Base-by-base conservation (phyloP, 352 stramenopile genomes). In the Pythium guiyangense region DNA sequence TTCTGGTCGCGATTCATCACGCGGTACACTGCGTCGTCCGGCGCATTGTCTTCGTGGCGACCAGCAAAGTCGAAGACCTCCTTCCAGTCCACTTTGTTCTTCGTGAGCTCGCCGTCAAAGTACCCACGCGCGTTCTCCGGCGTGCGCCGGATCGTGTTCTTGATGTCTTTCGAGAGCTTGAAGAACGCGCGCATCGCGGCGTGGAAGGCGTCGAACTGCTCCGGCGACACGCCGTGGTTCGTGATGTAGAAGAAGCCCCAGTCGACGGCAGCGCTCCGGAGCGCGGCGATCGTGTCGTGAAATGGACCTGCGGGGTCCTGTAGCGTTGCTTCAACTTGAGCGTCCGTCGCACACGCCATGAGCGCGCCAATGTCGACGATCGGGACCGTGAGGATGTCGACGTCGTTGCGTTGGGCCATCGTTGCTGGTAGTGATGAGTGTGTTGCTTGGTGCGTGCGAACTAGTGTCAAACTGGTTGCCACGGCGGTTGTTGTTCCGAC, bases 81-180 rank as follows among this genome's bases (percentile, higher is more conserved):
- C 49, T 98, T 98, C 88, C 87, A 97, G 70, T 98, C 94, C 26
- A 68, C 74, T 54, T 84, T 92, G 66, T 96, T 88, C 74, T 98
- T 98, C 42, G 94, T 98, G 34, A 98, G 71, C 63, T 98, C 94
- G 62, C 96, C 82, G 60, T 98, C 88, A 70, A 97, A 97, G 66
- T 89, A 98, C 17, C 94, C 94, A 52, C 89, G 76, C 39, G 89
- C 74, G 77, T 98, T 98, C 25, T 63, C 72, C 42, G 62, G 77
- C 52, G n/a, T 80, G 61, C 89, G 95, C 6, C 63, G 86, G 49
- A 96, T 54, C 1, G 49, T 57, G 40, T 56, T 47, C 64, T 94
- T 92, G 20, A 69, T 55, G 2, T 82, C 60, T 43, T 73, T 72
- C 1, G 84, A 79, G 9, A 97, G 69, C 14, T 31, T 49, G 68